Evolutionary conservation across 495 filamentous ascomycete species (phyloP).

Genomic region (Sphaerosporella brunnea): DNA sequence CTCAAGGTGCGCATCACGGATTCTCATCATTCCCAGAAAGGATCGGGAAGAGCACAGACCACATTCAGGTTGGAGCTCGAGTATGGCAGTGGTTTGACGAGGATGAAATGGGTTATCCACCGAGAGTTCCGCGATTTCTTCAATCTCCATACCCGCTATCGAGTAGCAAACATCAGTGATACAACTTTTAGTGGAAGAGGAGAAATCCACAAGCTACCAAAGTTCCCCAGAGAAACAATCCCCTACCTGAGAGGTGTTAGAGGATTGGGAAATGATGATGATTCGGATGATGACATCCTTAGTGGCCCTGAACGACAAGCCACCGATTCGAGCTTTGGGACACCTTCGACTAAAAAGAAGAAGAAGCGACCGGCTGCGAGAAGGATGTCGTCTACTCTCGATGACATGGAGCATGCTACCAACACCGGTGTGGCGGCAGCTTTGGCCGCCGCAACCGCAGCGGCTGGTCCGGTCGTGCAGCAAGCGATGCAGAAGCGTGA

Average conservation of each 20-base stretch:
- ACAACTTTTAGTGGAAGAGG: slow-evolving; percentile 28
- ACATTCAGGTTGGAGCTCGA: slow-evolving; percentile 85
- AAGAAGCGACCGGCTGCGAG: slow-evolving; percentile 44
- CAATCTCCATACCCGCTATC: slow-evolving; percentile 86
- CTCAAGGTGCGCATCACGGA: slow-evolving; percentile 75
- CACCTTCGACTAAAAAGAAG: slow-evolving; percentile 32
- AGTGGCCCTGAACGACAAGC: slow-evolving; percentile 39
- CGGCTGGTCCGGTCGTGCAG: slow-evolving; percentile 23
- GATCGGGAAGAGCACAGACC: slow-evolving; percentile 35
- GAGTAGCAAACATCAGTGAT: slow-evolving; percentile 60
- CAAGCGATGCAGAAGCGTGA: slow-evolving; percentile 27
- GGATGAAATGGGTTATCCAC: slow-evolving; percentile 95
- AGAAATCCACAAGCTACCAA: slow-evolving; percentile 45
- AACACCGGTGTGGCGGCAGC: slow-evolving; percentile 28
- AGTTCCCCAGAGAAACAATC: slow-evolving; percentile 79
- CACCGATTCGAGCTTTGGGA: slow-evolving; percentile 30
- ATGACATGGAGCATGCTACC: slow-evolving; percentile 26
- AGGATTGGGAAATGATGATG: slow-evolving; percentile 63
- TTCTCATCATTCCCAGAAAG: slow-evolving; percentile 31
- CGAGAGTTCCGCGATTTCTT: slow-evolving; percentile 75
- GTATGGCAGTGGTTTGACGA: slow-evolving; percentile 83
- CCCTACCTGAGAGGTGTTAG: slow-evolving; percentile 73
- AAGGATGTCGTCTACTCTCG: slow-evolving; percentile 33
- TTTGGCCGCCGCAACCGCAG: slow-evolving; percentile 31
- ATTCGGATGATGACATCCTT: slow-evolving; percentile 38